Base-by-base conservation (phyloP, 176 grass and related monocot genomes). In the Avena sativa region DNA sequence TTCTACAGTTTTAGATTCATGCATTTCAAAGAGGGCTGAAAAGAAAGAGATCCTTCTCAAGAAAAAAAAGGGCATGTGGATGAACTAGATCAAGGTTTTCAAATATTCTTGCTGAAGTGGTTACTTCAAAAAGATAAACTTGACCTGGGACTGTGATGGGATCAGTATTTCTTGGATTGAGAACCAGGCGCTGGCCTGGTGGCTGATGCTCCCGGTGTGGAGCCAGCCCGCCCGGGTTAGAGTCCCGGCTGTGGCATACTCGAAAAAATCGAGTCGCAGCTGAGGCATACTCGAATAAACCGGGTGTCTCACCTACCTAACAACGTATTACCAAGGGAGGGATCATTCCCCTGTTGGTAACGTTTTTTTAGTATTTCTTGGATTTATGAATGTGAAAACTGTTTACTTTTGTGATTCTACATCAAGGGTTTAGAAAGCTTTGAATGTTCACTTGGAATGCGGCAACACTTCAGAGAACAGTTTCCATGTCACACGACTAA, bases 31-130 rank as follows among this genome's bases (percentile, higher is more conserved):
- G 40, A 48, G 20, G 20, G 10, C 69, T 3, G 23, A 23, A 48
- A 23, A 74, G 72, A 75, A 75, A 69, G 40, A 4, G 13, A 25
- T 75, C 51, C 47, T 30, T 52, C 47, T 50, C 47, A 28, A 86
- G 62, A 15, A 50, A 49, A 58, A 69, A 57, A 58, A 58, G 13
- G 3, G 8, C 12, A 48, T 48, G 15, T 81, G 43, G 17, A 23
- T n/a, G 16, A 81, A 50, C 25, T 4, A 40, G 19, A 55, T 25
- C 11, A 20, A 43, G 5, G 40, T 43, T n/a, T 59, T 59, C 23
- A 82, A 13, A 34, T 36, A 40, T 57, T 53, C 17, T 63, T 52
- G 17, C 47, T 64, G 12, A 52, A 19, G 68, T 44, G 32, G 19
- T 26, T 58, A 19, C 62, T 81, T 23, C 11, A 43, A 30, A 65